Evolutionary conservation across 2,329 filamentous ascomycete genomes (phyloP).

Genomic region (Cladosporium colombiae): DNA sequence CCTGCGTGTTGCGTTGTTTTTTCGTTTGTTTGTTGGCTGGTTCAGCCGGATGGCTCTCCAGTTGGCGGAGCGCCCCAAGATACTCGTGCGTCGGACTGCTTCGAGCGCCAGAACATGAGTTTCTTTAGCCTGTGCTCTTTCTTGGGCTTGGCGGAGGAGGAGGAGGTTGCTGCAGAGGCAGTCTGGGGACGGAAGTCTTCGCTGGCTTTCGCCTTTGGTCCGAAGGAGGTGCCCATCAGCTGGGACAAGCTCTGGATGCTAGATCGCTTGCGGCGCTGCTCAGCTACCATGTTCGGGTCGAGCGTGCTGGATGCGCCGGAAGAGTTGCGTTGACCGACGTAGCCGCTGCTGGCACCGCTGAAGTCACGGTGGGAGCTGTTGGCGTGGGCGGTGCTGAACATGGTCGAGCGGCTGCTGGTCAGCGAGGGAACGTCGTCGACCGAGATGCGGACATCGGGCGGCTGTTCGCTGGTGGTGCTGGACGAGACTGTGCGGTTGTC

Average conservation of each 20-base stretch:
- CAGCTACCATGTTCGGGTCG: conserved; percentile 36
- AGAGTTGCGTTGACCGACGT: conserved; percentile 37
- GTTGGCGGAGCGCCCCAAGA: not conserved
- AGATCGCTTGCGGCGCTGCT: conserved; percentile 68
- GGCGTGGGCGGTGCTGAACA: conserved; percentile 66
- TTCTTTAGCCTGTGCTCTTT: conserved; percentile 71
- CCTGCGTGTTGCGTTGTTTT: not conserved
- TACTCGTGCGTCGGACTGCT: not conserved
- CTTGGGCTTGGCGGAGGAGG: conserved; percentile 49
- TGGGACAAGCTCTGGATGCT: conserved; percentile 77
- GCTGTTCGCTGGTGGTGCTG: conserved; percentile 70
- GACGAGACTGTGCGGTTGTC: conserved; percentile 73
- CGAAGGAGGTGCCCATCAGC: conserved; percentile 72
- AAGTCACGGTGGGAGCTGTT: conserved; percentile 38
- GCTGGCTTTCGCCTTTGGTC: conserved; percentile 33
- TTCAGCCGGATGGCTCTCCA: not conserved
- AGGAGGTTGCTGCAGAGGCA: conserved; percentile 51
- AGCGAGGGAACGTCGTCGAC: conserved; percentile 73
- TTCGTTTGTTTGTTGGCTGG: not conserved
- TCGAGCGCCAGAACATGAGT: conserved; percentile 75
- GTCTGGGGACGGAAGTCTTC: conserved; percentile 42
- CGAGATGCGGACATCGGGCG: conserved; percentile 70
- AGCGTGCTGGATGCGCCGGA: conserved; percentile 45
- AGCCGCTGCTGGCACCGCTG: conserved; percentile 26
- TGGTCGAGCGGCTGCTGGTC: conserved; percentile 76